Evolutionary conservation across 2,329 filamentous ascomycete species (phyloP), one percentile per base, ranked within the genome.

Genomic region (Venturia carpophila): DNA sequence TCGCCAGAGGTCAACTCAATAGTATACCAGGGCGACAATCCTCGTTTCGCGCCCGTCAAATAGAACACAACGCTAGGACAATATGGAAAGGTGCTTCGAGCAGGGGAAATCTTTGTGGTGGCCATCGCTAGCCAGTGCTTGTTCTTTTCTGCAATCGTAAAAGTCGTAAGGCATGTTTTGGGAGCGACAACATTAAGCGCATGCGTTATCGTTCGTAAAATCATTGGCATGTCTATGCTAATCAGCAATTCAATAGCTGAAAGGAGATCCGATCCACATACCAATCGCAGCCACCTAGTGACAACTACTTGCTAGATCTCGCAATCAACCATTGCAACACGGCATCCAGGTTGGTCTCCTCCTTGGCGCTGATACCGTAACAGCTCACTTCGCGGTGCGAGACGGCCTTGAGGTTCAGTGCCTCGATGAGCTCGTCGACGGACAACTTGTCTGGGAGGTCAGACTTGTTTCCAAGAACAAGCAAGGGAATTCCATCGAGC

Each of bases 341-440:
- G 7, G 93, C 94, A 74, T 99, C 93, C 69, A 99, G 86, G 78
- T 99, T 99, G 66, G 93, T 99, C 79, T 99, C 94, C 76, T 97
- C 93, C 78, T 97, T 97, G 67, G 93, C 94, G 75, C 92, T 97
- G 79, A 99, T 97, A 68, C 93, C 93, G 77, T 99, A 99, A 79
- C 94, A 97, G 79, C 91, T 96, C 71, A 99, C 93, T 77, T 99
- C 94, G 65, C 94, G 90, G 72, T 91, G 88, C 67, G 87, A 89
- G 75, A 99, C 92, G 70, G 85, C 86, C 76, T 94, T 96, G 66
- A 99, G 83, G 71, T 96, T 88, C 78, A 99, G 84, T 68, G 88
- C 88, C 67, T 96, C 93, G 78, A 99, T 97, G 74, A 99, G 79
- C 77, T 97, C 92, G 75, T 99, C 94, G 52, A 97, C 93, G 39